A percentile compares a stretch with the other conserved stretches of the same genome.
Evolutionary conservation across 2,329 filamentous ascomycete species (phyloP).

Genomic region (Diaporthe sp.): DNA sequence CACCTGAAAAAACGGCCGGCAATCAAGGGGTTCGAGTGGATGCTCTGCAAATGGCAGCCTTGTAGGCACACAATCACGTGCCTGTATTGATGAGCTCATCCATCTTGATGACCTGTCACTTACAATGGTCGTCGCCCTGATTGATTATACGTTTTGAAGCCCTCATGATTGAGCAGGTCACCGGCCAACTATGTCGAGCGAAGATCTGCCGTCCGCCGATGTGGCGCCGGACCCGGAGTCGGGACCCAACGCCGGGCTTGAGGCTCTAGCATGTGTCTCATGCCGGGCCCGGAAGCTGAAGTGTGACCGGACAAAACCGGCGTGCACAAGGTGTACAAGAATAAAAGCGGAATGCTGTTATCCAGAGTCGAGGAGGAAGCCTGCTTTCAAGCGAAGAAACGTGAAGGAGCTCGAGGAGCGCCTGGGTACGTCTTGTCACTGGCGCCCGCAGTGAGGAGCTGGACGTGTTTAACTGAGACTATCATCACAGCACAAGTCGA

Average conservation of each 20-base stretch:
- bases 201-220: slow-evolving; percentile 35
- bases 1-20: background rate
- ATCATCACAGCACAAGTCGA: slow-evolving; percentile 79
- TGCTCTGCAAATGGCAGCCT: background rate
- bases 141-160: background rate
- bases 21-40: background rate
- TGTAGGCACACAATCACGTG: background rate
- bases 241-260: slow-evolving; percentile 41
- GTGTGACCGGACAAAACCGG: slow-evolving; percentile 85
- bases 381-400: slow-evolving; percentile 88
- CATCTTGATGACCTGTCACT: background rate
- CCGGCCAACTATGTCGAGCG: slow-evolving; percentile 39
- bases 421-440: slow-evolving; percentile 69
- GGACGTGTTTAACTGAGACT: slow-evolving; percentile 39
- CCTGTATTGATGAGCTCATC: background rate
- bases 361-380: slow-evolving; percentile 89
- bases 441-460: background rate
- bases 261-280: slow-evolving; percentile 81
- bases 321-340: slow-evolving; percentile 83
- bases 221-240: slow-evolving; percentile 36
- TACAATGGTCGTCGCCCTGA: background rate
- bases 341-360: slow-evolving; percentile 85
- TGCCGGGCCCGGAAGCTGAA: slow-evolving; percentile 88
- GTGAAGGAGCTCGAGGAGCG: slow-evolving; percentile 91
- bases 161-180: background rate